These are phyloP conservation scores for Kickxella alabastrina DNA, from an alignment of 192 early-diverging fungal genomes.

Conservation along the genomic window DNA sequence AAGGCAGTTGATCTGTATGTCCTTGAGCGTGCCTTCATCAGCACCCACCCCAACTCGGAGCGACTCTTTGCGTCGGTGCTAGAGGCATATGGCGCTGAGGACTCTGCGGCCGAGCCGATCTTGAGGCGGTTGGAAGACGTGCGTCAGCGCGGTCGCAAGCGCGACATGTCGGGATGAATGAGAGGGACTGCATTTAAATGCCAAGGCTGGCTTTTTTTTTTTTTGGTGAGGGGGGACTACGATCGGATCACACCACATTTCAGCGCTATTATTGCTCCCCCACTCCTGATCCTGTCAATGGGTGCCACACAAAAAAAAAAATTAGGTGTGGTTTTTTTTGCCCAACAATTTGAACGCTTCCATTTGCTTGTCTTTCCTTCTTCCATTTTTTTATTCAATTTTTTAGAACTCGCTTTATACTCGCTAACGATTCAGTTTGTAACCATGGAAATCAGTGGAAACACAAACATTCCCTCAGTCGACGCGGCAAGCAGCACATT, in stretches of 20 bases:
- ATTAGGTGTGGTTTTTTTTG: too few relatives aligned
- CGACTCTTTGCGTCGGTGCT: slow-evolving; percentile 72
- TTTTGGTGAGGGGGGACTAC: too few relatives aligned
- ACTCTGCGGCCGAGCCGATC: slow-evolving; percentile 55
- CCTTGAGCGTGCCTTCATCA: slow-evolving; percentile 86
- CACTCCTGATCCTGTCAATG: too few relatives aligned
- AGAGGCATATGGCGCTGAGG: slow-evolving; percentile 61
- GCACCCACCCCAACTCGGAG: slow-evolving; percentile 88
- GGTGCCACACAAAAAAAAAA: too few relatives aligned
- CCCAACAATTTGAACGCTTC: too few relatives aligned
- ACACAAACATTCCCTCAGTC: slow-evolving; percentile 12
- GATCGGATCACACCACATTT: too few relatives aligned
- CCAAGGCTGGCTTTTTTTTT: too few relatives aligned
- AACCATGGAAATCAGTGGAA: slow-evolving; percentile 7
- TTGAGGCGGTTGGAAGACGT: slow-evolving; percentile 76
- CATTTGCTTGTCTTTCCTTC: neutral
- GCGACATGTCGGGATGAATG: slow-evolving; percentile 73
- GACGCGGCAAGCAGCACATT: slow-evolving; percentile 24
- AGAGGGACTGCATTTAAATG: too few relatives aligned
- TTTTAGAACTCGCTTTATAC: too few relatives aligned
- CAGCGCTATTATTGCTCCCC: too few relatives aligned
- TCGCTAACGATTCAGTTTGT: too few relatives aligned
- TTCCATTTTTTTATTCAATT: too few relatives aligned
- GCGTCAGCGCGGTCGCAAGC: slow-evolving; percentile 75
- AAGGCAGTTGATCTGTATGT: slow-evolving; percentile 99